phyloP scores from a whole-genome alignment of 2,329 filamentous ascomycete species.

The Hortaea sp. region DNA sequence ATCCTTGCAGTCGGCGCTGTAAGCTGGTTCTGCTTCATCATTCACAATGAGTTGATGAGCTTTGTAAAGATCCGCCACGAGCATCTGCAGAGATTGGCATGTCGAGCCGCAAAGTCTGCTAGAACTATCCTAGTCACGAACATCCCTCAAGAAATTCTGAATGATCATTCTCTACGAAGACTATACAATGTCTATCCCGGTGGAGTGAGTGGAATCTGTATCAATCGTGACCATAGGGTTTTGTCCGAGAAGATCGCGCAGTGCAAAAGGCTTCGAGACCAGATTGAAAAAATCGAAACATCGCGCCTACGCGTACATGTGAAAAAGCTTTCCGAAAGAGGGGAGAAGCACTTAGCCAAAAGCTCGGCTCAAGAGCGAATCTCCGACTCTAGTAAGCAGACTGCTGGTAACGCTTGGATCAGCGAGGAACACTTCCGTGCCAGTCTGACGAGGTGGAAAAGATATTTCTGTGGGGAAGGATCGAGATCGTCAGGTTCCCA shows the following conservation, averaged over 20 bases:
- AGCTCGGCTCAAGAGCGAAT: neutral
- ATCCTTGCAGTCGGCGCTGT: constrained; percentile 69
- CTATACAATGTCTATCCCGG: constrained; percentile 95
- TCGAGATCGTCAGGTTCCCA: neutral
- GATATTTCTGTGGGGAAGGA: neutral
- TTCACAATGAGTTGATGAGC: constrained; percentile 74
- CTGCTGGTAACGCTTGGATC: no score
- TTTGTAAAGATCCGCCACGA: constrained; percentile 92
- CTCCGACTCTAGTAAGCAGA: no score
- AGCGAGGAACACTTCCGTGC: neutral
- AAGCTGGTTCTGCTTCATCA: constrained; percentile 74
- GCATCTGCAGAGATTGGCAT: constrained; percentile 87
- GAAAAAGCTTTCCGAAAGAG: constrained; percentile 48
- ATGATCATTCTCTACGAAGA: constrained; percentile 65
- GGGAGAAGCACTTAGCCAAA: constrained; percentile 1
- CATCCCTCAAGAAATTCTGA: constrained; percentile 86
- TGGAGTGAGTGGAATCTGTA: constrained; percentile 90
- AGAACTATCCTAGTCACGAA: constrained; percentile 89
- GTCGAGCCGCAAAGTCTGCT: constrained; percentile 83
- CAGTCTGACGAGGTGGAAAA: neutral
- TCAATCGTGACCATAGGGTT: constrained; percentile 79
- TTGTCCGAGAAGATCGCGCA: constrained; percentile 74
- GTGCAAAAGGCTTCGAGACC: constrained; percentile 59
- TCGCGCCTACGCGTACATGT: constrained; percentile 71
- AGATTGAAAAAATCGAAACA: constrained; percentile 74